These are phyloP conservation scores for Aspergillus carbonarius DNA, from an alignment of 2,329 filamentous ascomycete genomes.

Conservation along the genomic window DNA sequence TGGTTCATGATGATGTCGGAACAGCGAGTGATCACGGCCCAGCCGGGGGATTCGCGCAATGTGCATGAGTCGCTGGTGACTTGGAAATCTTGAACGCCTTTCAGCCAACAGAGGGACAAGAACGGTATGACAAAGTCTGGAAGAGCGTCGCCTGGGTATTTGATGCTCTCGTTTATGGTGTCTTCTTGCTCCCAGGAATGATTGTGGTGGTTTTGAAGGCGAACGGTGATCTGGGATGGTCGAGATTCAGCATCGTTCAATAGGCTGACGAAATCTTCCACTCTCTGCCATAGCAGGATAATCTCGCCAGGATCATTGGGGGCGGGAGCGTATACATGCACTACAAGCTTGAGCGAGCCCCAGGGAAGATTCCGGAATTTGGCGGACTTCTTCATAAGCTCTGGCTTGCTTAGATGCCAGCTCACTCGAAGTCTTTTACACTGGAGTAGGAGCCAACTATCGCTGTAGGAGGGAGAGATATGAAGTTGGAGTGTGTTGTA, in stretches of 20 bases:
- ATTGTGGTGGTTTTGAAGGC: neutral
- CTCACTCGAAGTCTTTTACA: neutral
- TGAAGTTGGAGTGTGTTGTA: slow-evolving; percentile 9
- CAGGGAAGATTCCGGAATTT: neutral
- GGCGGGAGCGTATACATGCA: neutral
- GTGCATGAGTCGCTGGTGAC: neutral
- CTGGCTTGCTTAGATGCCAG: neutral
- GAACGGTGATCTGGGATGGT: neutral
- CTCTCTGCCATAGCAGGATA: neutral
- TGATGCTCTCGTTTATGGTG: neutral
- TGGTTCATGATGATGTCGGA: neutral
- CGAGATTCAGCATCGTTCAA: neutral
- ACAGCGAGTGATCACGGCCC: neutral
- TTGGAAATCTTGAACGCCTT: neutral
- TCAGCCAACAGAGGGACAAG: neutral
- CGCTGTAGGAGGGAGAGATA: neutral
- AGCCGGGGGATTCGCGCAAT: neutral
- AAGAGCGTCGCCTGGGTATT: neutral
- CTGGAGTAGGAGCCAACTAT: neutral
- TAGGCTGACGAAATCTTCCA: neutral
- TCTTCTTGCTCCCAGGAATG: neutral
- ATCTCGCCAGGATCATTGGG: neutral
- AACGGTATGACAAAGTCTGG: neutral
- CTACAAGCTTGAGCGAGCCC: neutral
- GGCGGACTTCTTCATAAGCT: neutral